A percentile compares a stretch with the other conserved stretches of the same genome.
Evolutionary conservation across 2,329 filamentous ascomycete genomes (phyloP).

Genomic region (Fusarium sp.): DNA sequence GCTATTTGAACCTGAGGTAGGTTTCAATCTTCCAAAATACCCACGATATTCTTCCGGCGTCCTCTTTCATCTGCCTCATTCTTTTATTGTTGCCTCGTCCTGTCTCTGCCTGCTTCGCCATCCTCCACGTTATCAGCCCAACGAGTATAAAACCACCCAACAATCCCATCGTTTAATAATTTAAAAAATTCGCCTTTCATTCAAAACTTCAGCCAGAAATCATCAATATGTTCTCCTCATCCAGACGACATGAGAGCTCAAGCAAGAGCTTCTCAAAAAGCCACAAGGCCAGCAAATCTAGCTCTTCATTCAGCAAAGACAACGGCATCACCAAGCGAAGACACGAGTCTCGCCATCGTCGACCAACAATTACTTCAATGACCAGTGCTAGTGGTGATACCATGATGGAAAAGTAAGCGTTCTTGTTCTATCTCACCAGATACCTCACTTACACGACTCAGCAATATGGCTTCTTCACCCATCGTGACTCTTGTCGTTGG

Average conservation of each 20-base stretch:
- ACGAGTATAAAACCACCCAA: constrained; percentile 29
- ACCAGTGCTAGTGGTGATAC: constrained; percentile 54
- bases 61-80: constrained; percentile 32
- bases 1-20: constrained; percentile 51
- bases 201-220: background rate
- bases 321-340: constrained; percentile 67
- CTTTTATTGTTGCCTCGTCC: constrained; percentile 28
- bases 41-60: constrained; percentile 26
- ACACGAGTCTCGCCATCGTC: constrained; percentile 63
- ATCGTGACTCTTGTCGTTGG: constrained; percentile 87
- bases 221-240: constrained; percentile 61
- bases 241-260: constrained; percentile 58
- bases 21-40: constrained; percentile 34
- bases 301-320: constrained; percentile 67
- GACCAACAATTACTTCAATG: constrained; percentile 62
- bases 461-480: constrained; percentile 72
- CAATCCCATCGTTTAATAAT: constrained; percentile 29
- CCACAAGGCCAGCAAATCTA: constrained; percentile 63
- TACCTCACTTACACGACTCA: constrained; percentile 15
- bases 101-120: constrained; percentile 17
- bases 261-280: constrained; percentile 67
- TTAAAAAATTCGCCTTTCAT: background rate
- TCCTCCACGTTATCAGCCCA: constrained; percentile 9
- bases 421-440: background rate
- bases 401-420: constrained; percentile 59